Evolutionary conservation across 345 rosid genomes (phyloP), one percentile per base, ranked within the genome.

Genomic region (Eucalyptus leucophloia): DNA sequence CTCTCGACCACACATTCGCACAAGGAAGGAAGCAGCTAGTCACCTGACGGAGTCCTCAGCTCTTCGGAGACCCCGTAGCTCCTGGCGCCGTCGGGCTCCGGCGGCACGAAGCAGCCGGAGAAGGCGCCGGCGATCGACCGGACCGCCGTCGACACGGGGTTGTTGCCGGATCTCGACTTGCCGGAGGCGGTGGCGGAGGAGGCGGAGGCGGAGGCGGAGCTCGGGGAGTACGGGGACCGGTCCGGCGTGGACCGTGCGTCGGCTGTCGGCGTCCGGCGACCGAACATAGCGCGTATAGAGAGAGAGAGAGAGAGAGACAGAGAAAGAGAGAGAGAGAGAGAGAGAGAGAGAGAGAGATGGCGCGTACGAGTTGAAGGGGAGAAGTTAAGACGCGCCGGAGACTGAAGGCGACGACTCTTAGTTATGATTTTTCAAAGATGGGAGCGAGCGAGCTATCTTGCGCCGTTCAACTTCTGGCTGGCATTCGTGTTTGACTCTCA

Each of bases 91-190:
- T 85, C 85, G n/a, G 93, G 21, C 56, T 92, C 95, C 2, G 97
- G 97, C 50, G 98, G 99, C 49, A 97, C 92, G 90, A 98, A 95
- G 91, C 99, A 98, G 32, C 91, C 87, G 40, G 92, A 51, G 90
- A 98, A 97, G 83, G 94, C 90, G 49, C 95, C 95, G 28, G 93
- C 95, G 77, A 96, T 90, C 62, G 96, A 95, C 69, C 95, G 91
- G 86, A 92, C 93, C 6, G 92, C 94, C 34, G 51, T 60, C 12
- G 86, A 80, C 19, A 93, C 88, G 12, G 94, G 91, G 88, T 90
- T 94, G 77, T 87, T 88, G 77, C 87, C 26, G 89, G 94, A 92
- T 89, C 26, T 87, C n/a, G 94, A 62, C 90, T 91, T 95, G 89
- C 88, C 88, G 72, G 92, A 87, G 85, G 90, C 47, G 69, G 94